Evolutionary conservation across 1,139 yeast genomes (phyloP).

Genomic region (Candida sp.): DNA sequence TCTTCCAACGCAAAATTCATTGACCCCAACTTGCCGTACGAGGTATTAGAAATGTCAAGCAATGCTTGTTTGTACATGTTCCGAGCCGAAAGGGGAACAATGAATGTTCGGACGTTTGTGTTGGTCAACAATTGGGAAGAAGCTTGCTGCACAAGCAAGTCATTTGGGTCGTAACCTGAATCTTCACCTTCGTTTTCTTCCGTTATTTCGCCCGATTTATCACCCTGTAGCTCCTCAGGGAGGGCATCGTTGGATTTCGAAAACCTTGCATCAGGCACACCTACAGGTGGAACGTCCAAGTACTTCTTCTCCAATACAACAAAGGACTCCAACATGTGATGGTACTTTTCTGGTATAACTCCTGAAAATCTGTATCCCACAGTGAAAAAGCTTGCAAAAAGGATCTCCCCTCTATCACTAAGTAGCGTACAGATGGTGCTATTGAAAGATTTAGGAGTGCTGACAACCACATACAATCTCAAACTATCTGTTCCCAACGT

Average conservation of each 20-base stretch:
- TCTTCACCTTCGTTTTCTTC: conserved; percentile 9
- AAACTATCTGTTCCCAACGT: conserved; percentile 33
- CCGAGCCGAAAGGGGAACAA: conserved; percentile 42
- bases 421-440: conserved; percentile 51
- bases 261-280: conserved; percentile 38
- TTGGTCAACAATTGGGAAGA: conserved; percentile 40
- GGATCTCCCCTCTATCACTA: conserved; percentile 58
- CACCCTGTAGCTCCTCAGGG: conserved; percentile 22
- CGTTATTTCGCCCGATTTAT: conserved; percentile 1
- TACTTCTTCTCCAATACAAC: conserved; percentile 37
- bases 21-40: conserved; percentile 36
- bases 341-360: conserved; percentile 42
- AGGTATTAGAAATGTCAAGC: conserved; percentile 30
- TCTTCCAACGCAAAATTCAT: conserved; percentile 49
- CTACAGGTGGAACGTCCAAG: conserved; percentile 42
- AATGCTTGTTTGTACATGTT: conserved; percentile 31
- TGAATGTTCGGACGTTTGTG: conserved; percentile 39
- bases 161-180: conserved; percentile 21
- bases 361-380: conserved; percentile 60
- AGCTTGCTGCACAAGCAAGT: conserved; percentile 42
- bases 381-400: conserved; percentile 48
- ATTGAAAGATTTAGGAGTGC: conserved; percentile 30
- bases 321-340: conserved; percentile 24
- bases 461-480: conserved; percentile 36
- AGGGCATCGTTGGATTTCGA: conserved; percentile 27